Evolutionary conservation across 192 early-diverging fungal genomes (phyloP).

Genomic region (Dissophora ornata): DNA sequence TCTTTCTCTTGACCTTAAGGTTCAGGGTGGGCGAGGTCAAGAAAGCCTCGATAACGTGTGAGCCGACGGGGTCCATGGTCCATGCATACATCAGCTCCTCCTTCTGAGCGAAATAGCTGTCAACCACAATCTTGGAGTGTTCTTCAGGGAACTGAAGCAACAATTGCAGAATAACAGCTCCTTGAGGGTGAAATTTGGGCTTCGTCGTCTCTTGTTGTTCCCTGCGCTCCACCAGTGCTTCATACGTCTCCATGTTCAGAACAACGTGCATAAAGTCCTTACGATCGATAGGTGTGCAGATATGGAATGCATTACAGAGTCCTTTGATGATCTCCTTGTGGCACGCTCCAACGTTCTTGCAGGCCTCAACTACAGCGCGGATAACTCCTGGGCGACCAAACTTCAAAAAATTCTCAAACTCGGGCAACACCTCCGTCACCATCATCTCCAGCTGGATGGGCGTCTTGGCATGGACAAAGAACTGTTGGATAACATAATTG

Average conservation of each 20-base stretch:
- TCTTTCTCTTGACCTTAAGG: conserved; percentile 72
- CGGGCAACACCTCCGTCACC: conserved; percentile 67
- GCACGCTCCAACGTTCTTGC: conserved; percentile 64
- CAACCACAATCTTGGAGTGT: conserved; percentile 65
- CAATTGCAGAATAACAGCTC: conserved; percentile 74
- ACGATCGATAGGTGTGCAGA: conserved; percentile 58
- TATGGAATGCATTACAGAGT: conserved; percentile 65
- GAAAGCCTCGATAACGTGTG: conserved; percentile 78
- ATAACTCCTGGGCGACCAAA: conserved; percentile 76
- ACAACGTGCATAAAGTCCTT: conserved; percentile 70
- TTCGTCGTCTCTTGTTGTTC: conserved; percentile 55
- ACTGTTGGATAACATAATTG: conserved; percentile 88
- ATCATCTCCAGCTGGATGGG: conserved; percentile 70
- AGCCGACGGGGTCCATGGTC: conserved; percentile 75
- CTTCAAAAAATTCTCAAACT: conserved; percentile 71
- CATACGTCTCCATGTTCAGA: conserved; percentile 68
- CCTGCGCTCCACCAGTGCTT: conserved; percentile 54
- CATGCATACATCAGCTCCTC: conserved; percentile 62
- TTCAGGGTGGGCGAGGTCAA: conserved; percentile 66
- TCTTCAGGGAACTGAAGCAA: conserved; percentile 72
- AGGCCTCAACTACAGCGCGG: conserved; percentile 74
- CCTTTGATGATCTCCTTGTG: conserved; percentile 72
- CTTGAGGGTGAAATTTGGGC: conserved; percentile 70
- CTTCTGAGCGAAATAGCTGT: conserved; percentile 71
- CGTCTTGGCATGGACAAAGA: conserved; percentile 72